phyloP scores from a whole-genome alignment of 768 basidiomycete genomes.

The Filobasidium wieringae region DNA sequence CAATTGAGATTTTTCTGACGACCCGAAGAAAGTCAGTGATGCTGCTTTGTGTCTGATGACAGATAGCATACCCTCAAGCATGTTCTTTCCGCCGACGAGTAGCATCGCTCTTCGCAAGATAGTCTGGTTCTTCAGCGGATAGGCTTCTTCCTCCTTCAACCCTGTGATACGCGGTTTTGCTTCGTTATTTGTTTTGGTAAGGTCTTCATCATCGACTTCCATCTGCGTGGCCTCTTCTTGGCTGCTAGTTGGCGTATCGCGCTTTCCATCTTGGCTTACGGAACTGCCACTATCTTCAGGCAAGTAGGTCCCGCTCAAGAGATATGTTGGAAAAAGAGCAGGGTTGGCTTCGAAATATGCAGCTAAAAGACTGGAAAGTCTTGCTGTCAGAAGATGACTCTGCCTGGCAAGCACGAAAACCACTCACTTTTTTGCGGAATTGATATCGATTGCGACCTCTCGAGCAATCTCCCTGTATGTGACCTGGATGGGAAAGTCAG shows the following conservation, averaged over 20 bases:
- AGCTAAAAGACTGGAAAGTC: not conserved
- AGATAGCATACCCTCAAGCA: not conserved
- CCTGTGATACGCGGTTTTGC: not conserved
- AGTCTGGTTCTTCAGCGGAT: not conserved
- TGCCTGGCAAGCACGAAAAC: not conserved
- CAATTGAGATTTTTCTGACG: not conserved
- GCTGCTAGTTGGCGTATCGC: not conserved
- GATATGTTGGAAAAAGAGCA: slow-evolving; percentile 4
- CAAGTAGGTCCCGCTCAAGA: slow-evolving; percentile 8
- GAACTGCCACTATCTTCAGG: not conserved
- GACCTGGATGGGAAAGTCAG: not conserved
- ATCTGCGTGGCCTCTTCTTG: not conserved
- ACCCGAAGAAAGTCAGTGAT: not conserved
- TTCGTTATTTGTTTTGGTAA: not conserved
- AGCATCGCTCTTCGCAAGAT: slow-evolving; percentile 3
- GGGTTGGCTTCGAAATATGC: not conserved
- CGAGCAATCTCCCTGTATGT: slow-evolving; percentile 7
- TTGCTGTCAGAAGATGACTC: not conserved
- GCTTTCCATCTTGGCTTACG: not conserved
- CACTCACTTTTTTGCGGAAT: slow-evolving; percentile 9
- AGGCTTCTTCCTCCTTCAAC: not conserved
- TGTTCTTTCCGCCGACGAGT: slow-evolving; percentile 2
- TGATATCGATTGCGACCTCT: slow-evolving; percentile 6
- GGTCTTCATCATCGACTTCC: slow-evolving; percentile 5
- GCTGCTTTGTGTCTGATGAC: not conserved